Evolutionary conservation across 1,284 basidiomycete genomes (phyloP), one percentile per base, ranked within the genome.

Genomic region (Fistulinella cinereoalba): DNA sequence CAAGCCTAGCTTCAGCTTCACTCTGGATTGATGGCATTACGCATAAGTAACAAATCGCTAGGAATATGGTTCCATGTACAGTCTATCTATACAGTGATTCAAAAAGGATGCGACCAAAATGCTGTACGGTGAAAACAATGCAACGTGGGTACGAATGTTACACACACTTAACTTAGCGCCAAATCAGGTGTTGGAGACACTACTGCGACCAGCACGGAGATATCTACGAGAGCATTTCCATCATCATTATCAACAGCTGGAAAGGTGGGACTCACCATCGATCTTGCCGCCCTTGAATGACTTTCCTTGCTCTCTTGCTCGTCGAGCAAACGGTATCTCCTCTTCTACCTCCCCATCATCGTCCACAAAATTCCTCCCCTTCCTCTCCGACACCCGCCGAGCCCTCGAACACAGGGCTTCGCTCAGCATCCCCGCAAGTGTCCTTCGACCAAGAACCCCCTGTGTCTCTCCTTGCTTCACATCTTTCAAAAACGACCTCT

Each of bases 391-490:
- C 3, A 84, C 79, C 18, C 75, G 67, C 42, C 81, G 70, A 0
- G 85, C 85, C 16, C 83, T 75, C 40, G 83, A 85, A 57, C 85
- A 88, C 21, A 87, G 63, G 1, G 85, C 85, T 66, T 87, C 85
- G 44, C 77, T 80, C 33, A 85, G 69, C 78, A 82, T 83, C 15
- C 76, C 77, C 8, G 82, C 82, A 21, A 85, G 71, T 6, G 81
- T 74, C 51, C 74, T 72, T 19, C 80, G 70, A 11, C 75, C 73
- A 12, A 82, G 66, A 2, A 73, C 21, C 22, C 58, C 52, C 7
- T 33, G 29, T 5, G 29, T n/a, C n/a, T n/a, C 41, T 8, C 49
- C 46, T 9, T 50, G 47, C 6, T 52, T 39, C n/a, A 25, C 13
- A 32, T 62, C 49, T 39, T 55, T 54, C 44, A 71, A 56, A 58